These are phyloP conservation scores for Citrus glauca DNA, from an alignment of 345 rosid genomes.

Conservation along the genomic window DNA sequence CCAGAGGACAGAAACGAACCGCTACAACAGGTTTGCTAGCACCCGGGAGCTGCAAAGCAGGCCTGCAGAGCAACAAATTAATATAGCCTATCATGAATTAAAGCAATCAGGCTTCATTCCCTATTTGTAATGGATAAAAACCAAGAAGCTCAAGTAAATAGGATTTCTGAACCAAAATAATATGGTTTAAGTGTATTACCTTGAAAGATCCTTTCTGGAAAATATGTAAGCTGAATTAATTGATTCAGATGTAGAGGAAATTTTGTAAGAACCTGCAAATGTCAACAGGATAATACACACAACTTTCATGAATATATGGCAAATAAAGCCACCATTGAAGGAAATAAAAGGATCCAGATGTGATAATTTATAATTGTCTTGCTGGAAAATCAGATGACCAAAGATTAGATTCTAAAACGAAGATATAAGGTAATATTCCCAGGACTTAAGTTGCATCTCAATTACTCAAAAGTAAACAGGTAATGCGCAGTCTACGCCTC, in stretches of 20 bases:
- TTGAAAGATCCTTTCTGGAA: constrained; percentile 88
- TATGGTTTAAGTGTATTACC: constrained; percentile 33
- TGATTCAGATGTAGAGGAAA: constrained; percentile 53
- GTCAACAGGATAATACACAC: not conserved
- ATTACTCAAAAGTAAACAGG: not conserved
- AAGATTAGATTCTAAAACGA: not conserved
- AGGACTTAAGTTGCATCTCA: not conserved
- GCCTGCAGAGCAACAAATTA: constrained; percentile 39
- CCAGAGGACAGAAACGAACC: constrained; percentile 81
- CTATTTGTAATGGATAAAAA: not conserved
- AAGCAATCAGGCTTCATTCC: not conserved
- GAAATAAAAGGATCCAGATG: not conserved
- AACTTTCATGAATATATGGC: not conserved
- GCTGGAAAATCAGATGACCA: not conserved
- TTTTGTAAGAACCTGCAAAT: constrained; percentile 68
- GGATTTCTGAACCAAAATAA: not conserved
- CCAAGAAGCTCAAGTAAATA: not conserved
- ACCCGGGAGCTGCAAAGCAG: constrained; percentile 86
- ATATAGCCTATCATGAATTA: not conserved
- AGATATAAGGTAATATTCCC: not conserved
- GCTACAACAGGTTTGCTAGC: constrained; percentile 88
- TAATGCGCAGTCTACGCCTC: not conserved
- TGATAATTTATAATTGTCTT: not conserved
- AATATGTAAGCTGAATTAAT: constrained; percentile 74
- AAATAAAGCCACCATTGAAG: not conserved